These are phyloP conservation scores for Lasiodiplodia citricola DNA, from an alignment of 2,329 filamentous ascomycete genomes.

Conservation along the genomic window DNA sequence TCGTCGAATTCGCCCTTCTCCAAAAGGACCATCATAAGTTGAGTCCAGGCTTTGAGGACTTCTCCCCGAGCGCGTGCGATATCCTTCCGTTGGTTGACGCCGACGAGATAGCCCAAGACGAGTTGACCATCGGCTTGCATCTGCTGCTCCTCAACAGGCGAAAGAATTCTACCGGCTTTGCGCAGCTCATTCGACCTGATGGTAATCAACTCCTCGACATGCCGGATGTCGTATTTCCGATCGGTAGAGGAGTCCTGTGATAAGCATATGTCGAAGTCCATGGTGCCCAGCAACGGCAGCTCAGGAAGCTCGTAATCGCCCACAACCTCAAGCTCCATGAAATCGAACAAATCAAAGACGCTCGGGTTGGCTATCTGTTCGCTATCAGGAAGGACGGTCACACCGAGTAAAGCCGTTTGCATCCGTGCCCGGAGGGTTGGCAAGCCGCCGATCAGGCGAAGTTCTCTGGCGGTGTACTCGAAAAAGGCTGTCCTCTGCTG, in stretches of 20 bases:
- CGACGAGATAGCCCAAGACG: conserved; percentile 6
- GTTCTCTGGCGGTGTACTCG: conserved; percentile 84
- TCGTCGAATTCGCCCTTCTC: conserved; percentile 80
- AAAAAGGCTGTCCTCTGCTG: conserved; percentile 76
- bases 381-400: conserved; percentile 69
- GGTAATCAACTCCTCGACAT: conserved; percentile 74
- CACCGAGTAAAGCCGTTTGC: conserved; percentile 74
- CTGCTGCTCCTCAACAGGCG: conserved; percentile 39
- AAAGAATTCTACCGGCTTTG: conserved; percentile 44
- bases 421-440: conserved; percentile 57
- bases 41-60: conserved; percentile 82
- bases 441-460: conserved; percentile 75
- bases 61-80: conserved; percentile 63
- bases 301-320: conserved; percentile 55
- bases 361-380: conserved; percentile 72
- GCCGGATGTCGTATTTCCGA: conserved; percentile 70
- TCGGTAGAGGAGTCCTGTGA: not conserved
- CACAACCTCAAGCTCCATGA: conserved; percentile 70
- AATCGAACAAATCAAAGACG: conserved; percentile 93
- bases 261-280: conserved; percentile 70
- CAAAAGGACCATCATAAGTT: conserved; percentile 81
- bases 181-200: conserved; percentile 69
- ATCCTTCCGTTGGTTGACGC: conserved; percentile 47
- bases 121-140: conserved; percentile 60
- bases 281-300: conserved; percentile 65